These are phyloP conservation scores for Dryas alaskensis DNA, from an alignment of 306 rosid genomes.

Conservation along the genomic window DNA sequence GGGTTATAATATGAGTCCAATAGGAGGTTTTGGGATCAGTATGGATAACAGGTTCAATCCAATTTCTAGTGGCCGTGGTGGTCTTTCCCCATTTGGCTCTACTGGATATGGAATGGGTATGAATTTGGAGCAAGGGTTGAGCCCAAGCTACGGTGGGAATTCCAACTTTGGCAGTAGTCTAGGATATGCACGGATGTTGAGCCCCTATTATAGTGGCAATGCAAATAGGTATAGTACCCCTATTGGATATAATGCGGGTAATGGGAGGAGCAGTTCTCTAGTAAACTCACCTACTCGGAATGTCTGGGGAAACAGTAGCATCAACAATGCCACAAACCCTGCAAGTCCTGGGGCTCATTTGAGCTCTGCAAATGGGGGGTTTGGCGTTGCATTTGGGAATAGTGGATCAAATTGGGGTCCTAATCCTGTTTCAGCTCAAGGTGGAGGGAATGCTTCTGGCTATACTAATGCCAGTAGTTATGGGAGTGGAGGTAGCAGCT, in stretches of 20 bases:
- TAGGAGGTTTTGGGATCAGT: conserved; percentile 83
- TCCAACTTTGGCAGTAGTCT: conserved; percentile 60
- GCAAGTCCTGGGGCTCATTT: conserved; percentile 50
- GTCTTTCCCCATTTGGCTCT: conserved; percentile 65
- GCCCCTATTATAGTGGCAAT: conserved; percentile 63
- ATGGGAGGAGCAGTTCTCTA: conserved; percentile 64
- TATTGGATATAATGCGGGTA: conserved; percentile 59
- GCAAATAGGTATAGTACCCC: conserved; percentile 69
- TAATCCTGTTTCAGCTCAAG: conserved; percentile 46
- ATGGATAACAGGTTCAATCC: conserved; percentile 86
- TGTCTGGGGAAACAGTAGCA: conserved; percentile 82
- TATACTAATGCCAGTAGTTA: conserved; percentile 53
- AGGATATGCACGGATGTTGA: conserved; percentile 73
- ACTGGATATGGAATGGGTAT: conserved; percentile 71
- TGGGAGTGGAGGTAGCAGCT: conserved; percentile 64
- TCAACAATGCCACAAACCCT: conserved; percentile 47
- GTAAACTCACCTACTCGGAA: conserved; percentile 68
- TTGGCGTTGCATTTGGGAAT: conserved; percentile 70
- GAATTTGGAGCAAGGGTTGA: conserved; percentile 76
- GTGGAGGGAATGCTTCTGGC: conserved; percentile 61
- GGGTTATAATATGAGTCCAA: conserved; percentile 72
- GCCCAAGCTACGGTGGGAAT: conserved; percentile 62
- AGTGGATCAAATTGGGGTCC: conserved; percentile 61
- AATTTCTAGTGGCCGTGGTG: conserved; percentile 64
- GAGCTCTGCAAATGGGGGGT: conserved; percentile 64